These are phyloP conservation scores for Allium sativum DNA, from an alignment of 106 monocot genomes.

Conservation along the genomic window DNA sequence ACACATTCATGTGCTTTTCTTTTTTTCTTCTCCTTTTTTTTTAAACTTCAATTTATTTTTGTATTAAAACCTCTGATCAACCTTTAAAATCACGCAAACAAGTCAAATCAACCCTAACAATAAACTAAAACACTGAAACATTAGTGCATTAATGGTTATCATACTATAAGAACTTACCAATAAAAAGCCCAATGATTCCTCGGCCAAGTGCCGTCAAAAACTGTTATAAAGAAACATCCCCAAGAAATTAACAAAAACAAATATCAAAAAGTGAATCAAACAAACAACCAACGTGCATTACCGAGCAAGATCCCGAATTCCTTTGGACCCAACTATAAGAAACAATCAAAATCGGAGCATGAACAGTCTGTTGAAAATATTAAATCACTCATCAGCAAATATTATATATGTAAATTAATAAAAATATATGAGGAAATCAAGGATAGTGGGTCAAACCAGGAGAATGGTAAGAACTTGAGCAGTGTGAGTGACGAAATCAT, in stretches of 20 bases:
- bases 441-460: conserved; percentile 10
- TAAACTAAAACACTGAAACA: too few relatives aligned
- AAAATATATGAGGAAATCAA: neutral
- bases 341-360: conserved; percentile 32
- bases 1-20: too few relatives aligned
- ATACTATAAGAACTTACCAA: conserved; percentile 19
- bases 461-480: conserved; percentile 29
- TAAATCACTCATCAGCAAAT: neutral
- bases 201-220: conserved; percentile 22
- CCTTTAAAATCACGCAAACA: too few relatives aligned
- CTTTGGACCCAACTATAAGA: conserved; percentile 33
- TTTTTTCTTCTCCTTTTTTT: too few relatives aligned
- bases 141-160: neutral
- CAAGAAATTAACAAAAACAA: conserved; percentile 2
- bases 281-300: conserved; percentile 14
- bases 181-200: conserved; percentile 28
- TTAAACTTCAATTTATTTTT: too few relatives aligned
- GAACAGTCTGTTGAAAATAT: conserved; percentile 12
- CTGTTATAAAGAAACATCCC: conserved; percentile 15
- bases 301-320: conserved; percentile 25
- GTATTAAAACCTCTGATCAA: too few relatives aligned
- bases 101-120: too few relatives aligned
- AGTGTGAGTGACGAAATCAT: conserved; percentile 25
- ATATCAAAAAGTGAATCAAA: neutral
- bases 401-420: neutral